Percentiles rank a stretch among this genome's conserved stretches.
Evolutionary conservation across 139 green algal genomes (phyloP).

Genomic region (Chlamydomonas applanata): DNA sequence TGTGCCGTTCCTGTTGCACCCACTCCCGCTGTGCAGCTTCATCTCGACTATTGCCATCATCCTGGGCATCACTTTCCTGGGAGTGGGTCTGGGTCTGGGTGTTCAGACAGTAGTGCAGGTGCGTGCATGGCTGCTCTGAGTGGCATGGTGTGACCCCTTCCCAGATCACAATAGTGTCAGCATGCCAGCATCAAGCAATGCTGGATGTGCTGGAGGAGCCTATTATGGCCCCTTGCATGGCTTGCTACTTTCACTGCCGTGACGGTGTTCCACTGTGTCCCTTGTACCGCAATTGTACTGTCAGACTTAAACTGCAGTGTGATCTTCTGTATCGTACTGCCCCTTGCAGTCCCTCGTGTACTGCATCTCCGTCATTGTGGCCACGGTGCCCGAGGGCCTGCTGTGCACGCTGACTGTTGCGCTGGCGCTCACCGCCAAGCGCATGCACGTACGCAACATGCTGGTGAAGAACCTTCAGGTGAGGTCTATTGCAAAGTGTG

Average conservation of each 20-base stretch:
- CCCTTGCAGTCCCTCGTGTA: slow-evolving; percentile 40
- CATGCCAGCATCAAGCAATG: too few relatives aligned
- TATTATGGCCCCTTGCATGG: too few relatives aligned
- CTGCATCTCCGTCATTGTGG: slow-evolving; percentile 40
- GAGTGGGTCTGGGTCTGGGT: slow-evolving; percentile 20
- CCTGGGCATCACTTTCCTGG: slow-evolving; percentile 36
- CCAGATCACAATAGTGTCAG: too few relatives aligned
- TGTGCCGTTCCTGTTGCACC: too few relatives aligned
- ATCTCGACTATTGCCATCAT: slow-evolving; percentile 40
- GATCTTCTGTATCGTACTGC: too few relatives aligned
- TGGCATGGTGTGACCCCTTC: too few relatives aligned
- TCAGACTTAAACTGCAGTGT: too few relatives aligned
- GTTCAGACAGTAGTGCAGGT: slow-evolving; percentile 28
- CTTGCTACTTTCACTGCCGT: too few relatives aligned
- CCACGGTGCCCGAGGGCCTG: slow-evolving; percentile 47
- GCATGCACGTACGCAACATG: slow-evolving; percentile 41
- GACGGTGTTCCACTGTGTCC: too few relatives aligned
- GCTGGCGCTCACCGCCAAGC: slow-evolving; percentile 43
- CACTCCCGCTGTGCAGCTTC: slow-evolving; percentile 7
- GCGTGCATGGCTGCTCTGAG: neutral
- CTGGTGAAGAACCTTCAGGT: slow-evolving; percentile 50
- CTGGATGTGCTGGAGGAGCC: too few relatives aligned
- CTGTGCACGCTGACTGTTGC: slow-evolving; percentile 40
- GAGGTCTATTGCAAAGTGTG: too few relatives aligned
- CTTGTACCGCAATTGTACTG: too few relatives aligned